Base-by-base conservation (phyloP, 23 red algal species). In the Chondrus crispus region DNA sequence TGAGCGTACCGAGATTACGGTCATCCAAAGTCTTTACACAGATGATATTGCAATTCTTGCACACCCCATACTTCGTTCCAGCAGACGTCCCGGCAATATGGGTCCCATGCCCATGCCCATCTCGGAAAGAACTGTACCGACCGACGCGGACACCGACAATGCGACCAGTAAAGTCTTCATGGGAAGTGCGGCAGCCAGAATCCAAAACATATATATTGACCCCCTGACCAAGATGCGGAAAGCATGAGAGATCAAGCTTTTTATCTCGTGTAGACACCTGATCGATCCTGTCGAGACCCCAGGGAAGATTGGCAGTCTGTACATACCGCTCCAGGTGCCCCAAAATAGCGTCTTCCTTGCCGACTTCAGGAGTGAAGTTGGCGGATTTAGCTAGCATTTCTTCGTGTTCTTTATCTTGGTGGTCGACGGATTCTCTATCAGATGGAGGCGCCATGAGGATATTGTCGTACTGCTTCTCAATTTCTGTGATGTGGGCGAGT, bases 201-300 rank as follows among this genome's bases (percentile, higher is more conserved):
- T 93, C 90, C 9, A 93, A 37, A n/a, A 93, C 63, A 49, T 75
- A 93, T 24, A 93, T 72, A 53, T 52, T 71, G 2, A 84, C 90
- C 3, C 80, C 90, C 20, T 49, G 4, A 58, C 90, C 90, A 46
- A 68, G 77, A 10, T 68, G 36, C n/a, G 90, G 90, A 35, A 79
- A 93, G 43, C 90, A 93, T 18, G n/a, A 46, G 60, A 81, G 53
- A 57, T 81, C 57, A 26, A 80, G 32, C 3, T 52, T 19, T n/a
- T 74, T 29, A 72, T 90, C 86, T 66, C 64, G 86, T 36, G 26
- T 50, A 12, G 41, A 42, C 46, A 49, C 50, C 28, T 87, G 66
- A 39, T 87, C 84, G 62, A 87, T 87, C 5, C 84, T 63, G 74
- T 87, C 84, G 20, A 87, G 64, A 29, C 49, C 69, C 84, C 84